Conservation (phyloP, 2,329 filamentous ascomycete genomes). For the Colletotrichum tropicale region DNA sequence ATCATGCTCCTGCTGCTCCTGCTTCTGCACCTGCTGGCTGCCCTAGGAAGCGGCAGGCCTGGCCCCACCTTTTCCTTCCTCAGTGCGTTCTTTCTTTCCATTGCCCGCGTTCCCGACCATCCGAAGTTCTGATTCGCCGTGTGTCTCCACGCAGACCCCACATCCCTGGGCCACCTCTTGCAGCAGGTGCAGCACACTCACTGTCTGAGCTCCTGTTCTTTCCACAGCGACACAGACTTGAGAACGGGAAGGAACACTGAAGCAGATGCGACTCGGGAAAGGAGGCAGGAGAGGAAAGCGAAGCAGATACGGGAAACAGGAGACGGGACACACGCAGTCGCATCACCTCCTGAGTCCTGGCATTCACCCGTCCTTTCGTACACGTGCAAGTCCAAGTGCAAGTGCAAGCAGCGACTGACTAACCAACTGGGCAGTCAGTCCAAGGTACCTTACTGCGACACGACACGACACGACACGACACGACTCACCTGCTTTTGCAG, state of each 20-base stretch:
- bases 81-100: constrained; percentile 9
- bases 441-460: neutral
- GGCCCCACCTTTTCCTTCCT: neutral
- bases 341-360: neutral
- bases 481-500: neutral
- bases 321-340: neutral
- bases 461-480: neutral
- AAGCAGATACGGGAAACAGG: neutral
- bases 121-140: neutral
- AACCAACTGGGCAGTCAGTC: neutral
- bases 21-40: neutral
- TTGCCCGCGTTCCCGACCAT: neutral
- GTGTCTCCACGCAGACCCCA: neutral
- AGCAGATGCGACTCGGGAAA: neutral
- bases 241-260: neutral
- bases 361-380: neutral
- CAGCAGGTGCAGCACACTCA: neutral
- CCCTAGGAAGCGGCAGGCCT: neutral
- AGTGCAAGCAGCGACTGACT: neutral
- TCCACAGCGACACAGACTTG: neutral
- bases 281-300: neutral
- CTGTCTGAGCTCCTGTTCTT: neutral
- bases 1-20: neutral
- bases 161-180: neutral
- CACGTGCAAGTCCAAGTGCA: neutral